phyloP scores from a whole-genome alignment of 345 rosid genomes.

The Reutealis trisperma region DNA sequence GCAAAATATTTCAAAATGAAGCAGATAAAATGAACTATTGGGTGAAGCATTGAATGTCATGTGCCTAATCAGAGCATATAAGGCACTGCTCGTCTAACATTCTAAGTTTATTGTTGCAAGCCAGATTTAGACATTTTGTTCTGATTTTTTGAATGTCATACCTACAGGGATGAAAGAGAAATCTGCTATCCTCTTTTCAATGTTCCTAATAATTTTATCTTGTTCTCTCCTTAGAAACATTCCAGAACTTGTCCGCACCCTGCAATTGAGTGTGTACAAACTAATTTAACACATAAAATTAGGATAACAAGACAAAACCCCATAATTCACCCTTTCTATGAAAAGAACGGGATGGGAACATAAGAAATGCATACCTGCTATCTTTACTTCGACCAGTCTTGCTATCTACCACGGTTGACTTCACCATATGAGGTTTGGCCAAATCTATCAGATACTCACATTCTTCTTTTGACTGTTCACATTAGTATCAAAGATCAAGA shows the following conservation, averaged over 20 bases:
- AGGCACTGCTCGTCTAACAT: background rate
- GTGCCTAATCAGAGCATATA: background rate
- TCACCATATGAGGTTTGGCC: slow-evolving; percentile 40
- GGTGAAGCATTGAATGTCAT: background rate
- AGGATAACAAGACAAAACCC: background rate
- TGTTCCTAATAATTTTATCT: slow-evolving; percentile 56
- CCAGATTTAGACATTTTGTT: background rate
- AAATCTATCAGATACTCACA: slow-evolving; percentile 39
- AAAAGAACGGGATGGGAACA: background rate
- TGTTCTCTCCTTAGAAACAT: slow-evolving; percentile 78
- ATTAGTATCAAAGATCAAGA: background rate
- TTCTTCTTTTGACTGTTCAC: slow-evolving; percentile 48
- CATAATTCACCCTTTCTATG: background rate
- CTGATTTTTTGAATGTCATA: slow-evolving; percentile 24
- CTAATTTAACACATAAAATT: background rate
- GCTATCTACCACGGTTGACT: slow-evolving; percentile 45
- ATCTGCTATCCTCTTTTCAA: slow-evolving; percentile 90
- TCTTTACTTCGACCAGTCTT: slow-evolving; percentile 38
- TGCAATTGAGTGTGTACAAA: slow-evolving; percentile 21
- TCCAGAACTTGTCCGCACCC: slow-evolving; percentile 96
- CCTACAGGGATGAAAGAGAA: slow-evolving; percentile 82
- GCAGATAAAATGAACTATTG: background rate
- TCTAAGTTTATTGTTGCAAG: background rate
- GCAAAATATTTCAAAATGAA: background rate
- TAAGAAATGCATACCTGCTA: slow-evolving; percentile 38